A percentile compares a stretch with the other conserved stretches of the same genome.
phyloP scores from a whole-genome alignment of 23 red algal genomes.

The Rhodosorus marinus region DNA sequence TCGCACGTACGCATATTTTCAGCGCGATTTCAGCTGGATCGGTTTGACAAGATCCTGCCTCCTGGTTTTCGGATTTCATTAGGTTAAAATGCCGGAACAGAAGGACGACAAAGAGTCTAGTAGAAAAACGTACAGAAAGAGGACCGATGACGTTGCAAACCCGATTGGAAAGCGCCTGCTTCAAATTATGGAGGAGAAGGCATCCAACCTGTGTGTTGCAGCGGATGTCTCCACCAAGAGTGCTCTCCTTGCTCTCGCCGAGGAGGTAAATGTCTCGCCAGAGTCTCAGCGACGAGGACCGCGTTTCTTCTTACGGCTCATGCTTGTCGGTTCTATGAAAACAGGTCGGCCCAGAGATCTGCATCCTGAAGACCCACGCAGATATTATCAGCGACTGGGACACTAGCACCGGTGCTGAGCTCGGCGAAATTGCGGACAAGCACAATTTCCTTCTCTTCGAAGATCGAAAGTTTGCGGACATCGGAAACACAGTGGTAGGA shows the following conservation, averaged over 20 bases:
- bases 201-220: slow-evolving; percentile 65
- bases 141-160: slow-evolving; percentile 5
- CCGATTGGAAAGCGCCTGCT: slow-evolving; percentile 33
- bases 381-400: slow-evolving; percentile 86
- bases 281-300: too few species aligned
- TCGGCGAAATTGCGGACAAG: slow-evolving; percentile 26
- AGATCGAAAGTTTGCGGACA: slow-evolving; percentile 96
- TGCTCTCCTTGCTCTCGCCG: slow-evolving; percentile 49
- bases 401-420: slow-evolving; percentile 12
- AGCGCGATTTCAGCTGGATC: too few species aligned
- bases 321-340: too few species aligned
- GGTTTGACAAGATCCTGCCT: neutral
- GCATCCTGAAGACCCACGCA: slow-evolving; percentile 77
- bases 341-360: slow-evolving; percentile 76
- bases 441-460: slow-evolving; percentile 89
- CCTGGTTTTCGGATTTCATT: too few species aligned
- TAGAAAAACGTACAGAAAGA: slow-evolving; percentile 10
- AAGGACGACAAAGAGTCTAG: neutral
- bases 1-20: too few species aligned
- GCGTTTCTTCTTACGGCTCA: too few species aligned
- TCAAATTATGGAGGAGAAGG: slow-evolving; percentile 40
- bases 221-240: slow-evolving; percentile 60
- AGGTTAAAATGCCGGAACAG: too few species aligned
- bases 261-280: too few species aligned
- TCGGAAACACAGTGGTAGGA: slow-evolving; percentile 65